These are phyloP conservation scores for Dalechampia spathulata DNA, from an alignment of 441 rosid genomes.

Conservation along the genomic window DNA sequence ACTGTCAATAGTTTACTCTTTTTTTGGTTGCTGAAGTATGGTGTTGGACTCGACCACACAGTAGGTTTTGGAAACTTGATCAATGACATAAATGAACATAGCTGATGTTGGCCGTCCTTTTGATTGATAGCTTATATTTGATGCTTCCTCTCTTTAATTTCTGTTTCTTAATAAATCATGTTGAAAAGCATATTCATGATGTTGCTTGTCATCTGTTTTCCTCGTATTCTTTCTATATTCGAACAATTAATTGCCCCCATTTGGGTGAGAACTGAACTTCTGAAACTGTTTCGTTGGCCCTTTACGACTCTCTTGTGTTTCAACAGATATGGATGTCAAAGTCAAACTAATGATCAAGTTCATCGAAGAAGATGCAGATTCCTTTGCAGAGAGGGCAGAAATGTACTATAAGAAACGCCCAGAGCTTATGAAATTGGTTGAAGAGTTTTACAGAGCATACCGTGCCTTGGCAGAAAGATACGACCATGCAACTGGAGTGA, in stretches of 20 bases:
- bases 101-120: background rate
- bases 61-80: background rate
- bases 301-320: slow-evolving; percentile 18
- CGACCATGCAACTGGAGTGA: slow-evolving; percentile 86
- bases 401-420: slow-evolving; percentile 98
- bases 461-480: slow-evolving; percentile 98
- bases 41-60: background rate
- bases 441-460: slow-evolving; percentile 94
- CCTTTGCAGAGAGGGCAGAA: slow-evolving; percentile 98
- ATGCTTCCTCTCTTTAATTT: background rate
- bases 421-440: slow-evolving; percentile 94
- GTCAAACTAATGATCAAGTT: slow-evolving; percentile 96
- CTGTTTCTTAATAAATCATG: background rate
- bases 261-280: no score
- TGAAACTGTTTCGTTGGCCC: no score
- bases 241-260: no score
- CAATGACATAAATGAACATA: background rate
- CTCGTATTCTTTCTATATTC: background rate
- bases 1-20: background rate
- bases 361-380: slow-evolving; percentile 98
- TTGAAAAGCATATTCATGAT: background rate
- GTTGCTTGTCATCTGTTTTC: background rate
- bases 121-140: background rate
- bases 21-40: background rate
- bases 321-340: slow-evolving; percentile 88